Percentiles rank a stretch among this genome's conserved stretches.
Evolutionary conservation across 345 rosid species (phyloP).

Genomic region (Populus euphratica): DNA sequence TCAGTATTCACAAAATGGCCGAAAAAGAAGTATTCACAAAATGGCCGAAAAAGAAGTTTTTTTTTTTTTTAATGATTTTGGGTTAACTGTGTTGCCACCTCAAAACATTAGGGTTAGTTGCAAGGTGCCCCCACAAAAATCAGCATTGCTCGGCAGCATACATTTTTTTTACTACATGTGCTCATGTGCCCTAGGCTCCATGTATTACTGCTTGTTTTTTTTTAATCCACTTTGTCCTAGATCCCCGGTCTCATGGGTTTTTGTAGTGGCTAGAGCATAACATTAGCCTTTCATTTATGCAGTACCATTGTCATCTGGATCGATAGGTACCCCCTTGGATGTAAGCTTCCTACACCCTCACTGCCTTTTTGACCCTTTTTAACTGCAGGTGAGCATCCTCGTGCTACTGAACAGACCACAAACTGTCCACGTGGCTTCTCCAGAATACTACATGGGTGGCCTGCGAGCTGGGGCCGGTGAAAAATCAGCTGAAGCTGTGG

Average conservation of each 20-base stretch:
- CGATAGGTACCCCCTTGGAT: neutral
- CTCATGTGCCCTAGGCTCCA: neutral
- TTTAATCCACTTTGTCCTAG: too few species aligned
- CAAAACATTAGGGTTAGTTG: neutral
- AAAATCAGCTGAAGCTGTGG: slow-evolving; percentile 42
- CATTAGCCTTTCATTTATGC: neutral
- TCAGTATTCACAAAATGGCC: neutral
- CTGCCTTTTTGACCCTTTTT: neutral
- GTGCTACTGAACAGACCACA: slow-evolving; percentile 67
- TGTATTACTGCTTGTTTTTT: too few species aligned
- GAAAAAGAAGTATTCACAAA: neutral
- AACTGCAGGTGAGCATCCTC: slow-evolving; percentile 64
- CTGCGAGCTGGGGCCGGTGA: slow-evolving; percentile 23
- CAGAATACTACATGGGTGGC: slow-evolving; percentile 28
- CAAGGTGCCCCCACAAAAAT: neutral
- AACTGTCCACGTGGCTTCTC: slow-evolving; percentile 37
- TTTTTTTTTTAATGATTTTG: neutral
- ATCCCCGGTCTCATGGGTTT: too few species aligned
- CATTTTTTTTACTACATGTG: neutral
- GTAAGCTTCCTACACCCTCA: neutral
- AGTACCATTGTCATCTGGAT: neutral
- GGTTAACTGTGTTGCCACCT: neutral
- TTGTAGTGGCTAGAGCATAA: neutral
- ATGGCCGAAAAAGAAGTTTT: neutral
- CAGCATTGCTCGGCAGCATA: neutral